Percentiles rank a stretch among this genome's conserved stretches.
Evolutionary conservation across 441 rosid species (phyloP).

Genomic region (Mallotus japonicus): DNA sequence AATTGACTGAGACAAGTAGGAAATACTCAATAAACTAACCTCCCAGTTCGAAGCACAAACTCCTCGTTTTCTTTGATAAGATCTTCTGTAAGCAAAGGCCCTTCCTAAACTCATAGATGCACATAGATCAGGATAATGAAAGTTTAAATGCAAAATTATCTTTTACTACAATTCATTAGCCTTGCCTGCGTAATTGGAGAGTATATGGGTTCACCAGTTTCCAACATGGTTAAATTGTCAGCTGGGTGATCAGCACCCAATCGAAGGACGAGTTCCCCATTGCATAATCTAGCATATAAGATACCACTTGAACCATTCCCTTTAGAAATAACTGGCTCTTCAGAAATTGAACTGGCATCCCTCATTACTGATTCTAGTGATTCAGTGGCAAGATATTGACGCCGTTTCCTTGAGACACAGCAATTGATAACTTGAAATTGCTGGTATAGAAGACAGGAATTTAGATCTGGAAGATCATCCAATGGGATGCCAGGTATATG

Average conservation of each 20-base stretch:
- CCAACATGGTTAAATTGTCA: constrained; percentile 73
- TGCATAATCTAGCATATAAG: constrained; percentile 57
- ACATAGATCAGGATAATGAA: constrained; percentile 26
- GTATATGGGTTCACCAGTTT: constrained; percentile 88
- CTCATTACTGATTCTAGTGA: constrained; percentile 65
- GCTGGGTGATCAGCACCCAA: constrained; percentile 58
- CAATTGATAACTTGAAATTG: constrained; percentile 90
- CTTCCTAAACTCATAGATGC: constrained; percentile 55
- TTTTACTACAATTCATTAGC: constrained; percentile 23
- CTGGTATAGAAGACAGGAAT: constrained; percentile 84
- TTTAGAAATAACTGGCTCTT: constrained; percentile 38
- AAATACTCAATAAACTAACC: constrained; percentile 42
- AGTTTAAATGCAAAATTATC: constrained; percentile 15
- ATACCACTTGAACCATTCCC: constrained; percentile 34
- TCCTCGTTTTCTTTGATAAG: constrained; percentile 95
- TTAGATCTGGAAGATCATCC: constrained; percentile 71
- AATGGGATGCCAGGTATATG: constrained; percentile 73
- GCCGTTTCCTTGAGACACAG: constrained; percentile 81
- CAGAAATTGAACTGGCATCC: constrained; percentile 43
- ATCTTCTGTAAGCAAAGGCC: constrained; percentile 92
- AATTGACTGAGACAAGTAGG: constrained; percentile 3
- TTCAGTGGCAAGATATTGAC: constrained; percentile 50
- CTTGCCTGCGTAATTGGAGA: constrained; percentile 84
- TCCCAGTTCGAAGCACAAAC: constrained; percentile 91
- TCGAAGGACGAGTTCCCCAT: constrained; percentile 75